phyloP scores from a whole-genome alignment of 345 rosid species.

The Erysimum cheiranthoides region DNA sequence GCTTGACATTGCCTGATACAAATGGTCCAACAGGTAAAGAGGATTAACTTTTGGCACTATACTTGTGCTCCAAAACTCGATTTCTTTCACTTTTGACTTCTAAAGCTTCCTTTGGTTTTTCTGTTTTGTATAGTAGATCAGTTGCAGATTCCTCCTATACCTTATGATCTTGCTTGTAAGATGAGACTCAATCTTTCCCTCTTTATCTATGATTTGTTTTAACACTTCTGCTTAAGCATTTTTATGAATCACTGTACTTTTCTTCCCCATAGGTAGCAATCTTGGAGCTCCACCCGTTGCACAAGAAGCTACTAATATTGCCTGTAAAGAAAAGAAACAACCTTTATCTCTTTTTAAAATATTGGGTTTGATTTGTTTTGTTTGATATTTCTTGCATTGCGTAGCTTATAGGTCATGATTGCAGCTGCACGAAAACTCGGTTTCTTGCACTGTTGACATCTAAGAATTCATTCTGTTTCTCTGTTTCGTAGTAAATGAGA shows the following conservation, averaged over 20 bases:
- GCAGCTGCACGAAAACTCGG: not conserved
- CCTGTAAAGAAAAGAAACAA: too few species aligned
- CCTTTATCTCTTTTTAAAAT: too few species aligned
- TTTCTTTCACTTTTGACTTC: not conserved
- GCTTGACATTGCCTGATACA: not conserved
- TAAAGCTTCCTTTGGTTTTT: not conserved
- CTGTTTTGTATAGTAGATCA: not conserved
- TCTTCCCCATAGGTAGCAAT: not conserved
- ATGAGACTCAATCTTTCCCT: constrained; percentile 14
- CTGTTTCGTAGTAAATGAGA: not conserved
- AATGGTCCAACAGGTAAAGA: constrained; percentile 26
- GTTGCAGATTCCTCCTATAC: not conserved
- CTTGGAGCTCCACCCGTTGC: not conserved
- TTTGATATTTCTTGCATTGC: too few species aligned
- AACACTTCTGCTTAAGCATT: not conserved
- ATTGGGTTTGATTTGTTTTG: too few species aligned
- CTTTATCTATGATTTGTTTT: not conserved
- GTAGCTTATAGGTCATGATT: too few species aligned
- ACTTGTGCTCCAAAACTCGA: not conserved
- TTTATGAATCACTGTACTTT: constrained; percentile 8
- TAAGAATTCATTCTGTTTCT: not conserved
- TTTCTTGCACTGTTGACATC: not conserved
- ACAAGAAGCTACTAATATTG: not conserved
- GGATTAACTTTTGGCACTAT: not conserved
- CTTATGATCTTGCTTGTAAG: not conserved